phyloP scores from a whole-genome alignment of 768 basidiomycete genomes.

The Saitozyma podzolica region DNA sequence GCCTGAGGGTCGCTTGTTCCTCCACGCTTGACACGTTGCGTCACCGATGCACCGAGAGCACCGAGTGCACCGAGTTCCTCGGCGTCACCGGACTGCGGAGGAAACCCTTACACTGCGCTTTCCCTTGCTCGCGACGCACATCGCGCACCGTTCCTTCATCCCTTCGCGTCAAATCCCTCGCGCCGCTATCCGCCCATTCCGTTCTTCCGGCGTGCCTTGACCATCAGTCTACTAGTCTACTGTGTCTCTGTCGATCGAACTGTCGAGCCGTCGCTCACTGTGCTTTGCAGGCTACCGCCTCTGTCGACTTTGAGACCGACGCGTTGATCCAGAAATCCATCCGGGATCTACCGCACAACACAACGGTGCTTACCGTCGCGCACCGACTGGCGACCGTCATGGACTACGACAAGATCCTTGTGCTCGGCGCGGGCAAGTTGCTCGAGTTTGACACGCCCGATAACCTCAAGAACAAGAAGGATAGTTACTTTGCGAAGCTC shows the following conservation, averaged over 20 bases:
- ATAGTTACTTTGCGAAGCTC: slow-evolving; percentile 67
- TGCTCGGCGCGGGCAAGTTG: slow-evolving; percentile 67
- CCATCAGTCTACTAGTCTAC: neutral
- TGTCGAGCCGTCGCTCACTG: neutral
- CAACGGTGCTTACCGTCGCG: slow-evolving; percentile 63
- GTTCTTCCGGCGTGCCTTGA: too few species aligned
- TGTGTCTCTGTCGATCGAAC: neutral
- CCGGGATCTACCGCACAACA: slow-evolving; percentile 55
- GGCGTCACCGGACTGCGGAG: too few species aligned
- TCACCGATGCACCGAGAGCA: too few species aligned
- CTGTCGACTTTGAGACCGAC: slow-evolving; percentile 62
- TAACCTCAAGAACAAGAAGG: slow-evolving; percentile 60
- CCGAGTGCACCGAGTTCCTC: too few species aligned
- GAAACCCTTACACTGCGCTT: too few species aligned
- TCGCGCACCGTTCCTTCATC: too few species aligned
- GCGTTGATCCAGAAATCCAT: slow-evolving; percentile 62
- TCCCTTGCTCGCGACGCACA: too few species aligned
- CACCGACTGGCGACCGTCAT: slow-evolving; percentile 62
- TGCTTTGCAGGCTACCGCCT: slow-evolving; percentile 36
- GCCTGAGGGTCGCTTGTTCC: too few species aligned
- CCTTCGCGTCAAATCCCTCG: too few species aligned
- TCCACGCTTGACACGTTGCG: too few species aligned
- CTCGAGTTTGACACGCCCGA: slow-evolving; percentile 73
- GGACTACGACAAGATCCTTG: slow-evolving; percentile 65
- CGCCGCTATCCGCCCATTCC: too few species aligned